Base-by-base conservation (phyloP, 805 yeast species). In the Lipomyces japonicus region DNA sequence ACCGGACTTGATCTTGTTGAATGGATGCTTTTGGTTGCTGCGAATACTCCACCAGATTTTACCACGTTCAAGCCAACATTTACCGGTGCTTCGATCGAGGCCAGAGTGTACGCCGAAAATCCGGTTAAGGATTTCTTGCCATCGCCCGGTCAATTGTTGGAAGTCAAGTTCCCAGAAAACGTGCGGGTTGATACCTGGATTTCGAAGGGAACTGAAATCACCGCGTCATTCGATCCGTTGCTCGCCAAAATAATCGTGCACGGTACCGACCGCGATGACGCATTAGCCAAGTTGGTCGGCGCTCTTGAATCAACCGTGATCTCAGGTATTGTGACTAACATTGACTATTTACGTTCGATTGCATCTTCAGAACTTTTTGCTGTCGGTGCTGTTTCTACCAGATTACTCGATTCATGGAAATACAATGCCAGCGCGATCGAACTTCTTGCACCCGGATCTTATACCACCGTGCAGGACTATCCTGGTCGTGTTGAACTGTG, bases 171-270 rank as follows among this genome's bases (percentile, higher is more conserved):
- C 75, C 97, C 98, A 2, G 68, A 72, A 21, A 85, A 90, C 85
- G 96, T 96, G 6, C 81, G 98, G 71, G 79, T 91, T 56, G 98
- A 91, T 65, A 84, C 93, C 12, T 93, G 98, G 97, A 91, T 88
- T 42, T 73, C 79, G 48, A 84, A 84, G 57, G 98, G 98, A 57
- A 84, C 96, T 10, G 80, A 76, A 32, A 73, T 91, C 53, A 82
- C 95, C 54, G 88, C 96, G 22, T 97, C 93, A 68, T 91, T 88
- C 68, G 98, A 55, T 43, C 97, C 97, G 42, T 88, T 96, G 9
- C 74, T 91, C 59, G 97, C 97, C 39, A 91, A 91, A 71, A 90
- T 93, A 61, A 91, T 91, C 69, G 97, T 93, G 28, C 91, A 89
- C 63, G 97, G 97, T 39, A 79, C 76, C 50, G 90, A 87, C 66